These are phyloP conservation scores for Leucosporidium creatinivorum DNA, from an alignment of 768 basidiomycete genomes.

Conservation along the genomic window DNA sequence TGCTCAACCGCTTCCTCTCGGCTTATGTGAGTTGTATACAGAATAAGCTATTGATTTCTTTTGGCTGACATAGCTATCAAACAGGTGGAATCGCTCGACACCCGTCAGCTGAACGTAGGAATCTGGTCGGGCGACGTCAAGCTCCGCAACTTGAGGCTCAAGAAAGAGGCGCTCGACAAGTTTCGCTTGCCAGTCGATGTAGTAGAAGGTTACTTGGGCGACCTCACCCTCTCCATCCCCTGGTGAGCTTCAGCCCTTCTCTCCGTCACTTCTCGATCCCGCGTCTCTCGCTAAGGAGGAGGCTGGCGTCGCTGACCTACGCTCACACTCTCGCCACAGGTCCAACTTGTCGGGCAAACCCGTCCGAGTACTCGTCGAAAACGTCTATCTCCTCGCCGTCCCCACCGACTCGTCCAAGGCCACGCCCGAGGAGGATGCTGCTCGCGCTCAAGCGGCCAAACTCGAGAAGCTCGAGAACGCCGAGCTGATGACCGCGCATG, in stretches of 20 bases:
- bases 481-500: conserved; percentile 52
- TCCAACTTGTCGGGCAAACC: conserved; percentile 74
- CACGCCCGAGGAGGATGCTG: conserved; percentile 69
- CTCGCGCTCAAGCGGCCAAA: conserved; percentile 73
- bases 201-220: conserved; percentile 80
- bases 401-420: conserved; percentile 54
- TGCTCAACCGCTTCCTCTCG: conserved; percentile 13
- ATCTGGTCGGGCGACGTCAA: conserved; percentile 64
- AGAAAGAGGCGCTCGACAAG: conserved; percentile 88
- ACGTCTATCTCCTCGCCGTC: conserved; percentile 87
- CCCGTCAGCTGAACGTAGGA: conserved; percentile 89
- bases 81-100: conserved; percentile 95
- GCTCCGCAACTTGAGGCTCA: conserved; percentile 64
- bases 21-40: neutral
- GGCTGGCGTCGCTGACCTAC: neutral
- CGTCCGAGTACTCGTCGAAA: conserved; percentile 82
- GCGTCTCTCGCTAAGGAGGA: neutral
- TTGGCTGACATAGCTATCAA: conserved; percentile 37
- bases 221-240: conserved; percentile 73
- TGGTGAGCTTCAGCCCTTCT: conserved; percentile 52
- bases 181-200: conserved; percentile 94
- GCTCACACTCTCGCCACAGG: conserved; percentile 40
- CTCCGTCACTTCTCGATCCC: no score
- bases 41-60: no score
- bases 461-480: conserved; percentile 80